Evolutionary conservation across 495 filamentous ascomycete genomes (phyloP).

Genomic region (Talaromyces wortmannii): DNA sequence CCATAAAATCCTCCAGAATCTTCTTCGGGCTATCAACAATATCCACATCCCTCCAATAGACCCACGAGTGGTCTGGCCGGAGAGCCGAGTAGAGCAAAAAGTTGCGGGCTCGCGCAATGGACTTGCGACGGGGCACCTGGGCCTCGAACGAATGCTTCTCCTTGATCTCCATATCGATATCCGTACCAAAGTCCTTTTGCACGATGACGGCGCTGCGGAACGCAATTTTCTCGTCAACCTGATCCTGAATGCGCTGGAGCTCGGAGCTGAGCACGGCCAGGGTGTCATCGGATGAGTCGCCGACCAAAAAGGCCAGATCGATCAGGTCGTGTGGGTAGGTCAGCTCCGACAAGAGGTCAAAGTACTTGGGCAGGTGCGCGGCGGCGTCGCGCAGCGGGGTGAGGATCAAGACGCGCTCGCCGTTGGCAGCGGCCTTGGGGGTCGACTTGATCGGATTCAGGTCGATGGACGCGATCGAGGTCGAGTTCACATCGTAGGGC

Average conservation of each 20-base stretch:
- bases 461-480: conserved; percentile 69
- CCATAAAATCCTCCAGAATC: conserved; percentile 92
- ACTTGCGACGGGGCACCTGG: conserved; percentile 84
- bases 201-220: conserved; percentile 81
- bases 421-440: conserved; percentile 63
- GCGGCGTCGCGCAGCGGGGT: conserved; percentile 91
- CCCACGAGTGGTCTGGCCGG: conserved; percentile 93
- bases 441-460: conserved; percentile 85
- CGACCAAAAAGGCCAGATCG: conserved; percentile 90
- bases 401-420: conserved; percentile 89
- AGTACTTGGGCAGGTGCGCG: conserved; percentile 75
- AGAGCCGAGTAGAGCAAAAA: conserved; percentile 81
- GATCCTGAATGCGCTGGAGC: conserved; percentile 80
- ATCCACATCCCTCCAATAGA: conserved; percentile 98
- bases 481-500: conserved; percentile 74
- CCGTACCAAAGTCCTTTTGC: conserved; percentile 79
- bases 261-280: conserved; percentile 72
- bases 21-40: conserved; percentile 81
- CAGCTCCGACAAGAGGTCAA: conserved; percentile 83
- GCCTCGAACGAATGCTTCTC: conserved; percentile 81
- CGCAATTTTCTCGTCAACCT: conserved; percentile 60
- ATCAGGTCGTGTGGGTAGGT: conserved; percentile 94
- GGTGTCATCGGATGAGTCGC: conserved; percentile 87
- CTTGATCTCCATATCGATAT: conserved; percentile 64
- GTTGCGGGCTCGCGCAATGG: conserved; percentile 85